Evolutionary conservation across 176 grass and related monocot species (phyloP).

Genomic region (sorghum (Sorghum bicolor)): DNA sequence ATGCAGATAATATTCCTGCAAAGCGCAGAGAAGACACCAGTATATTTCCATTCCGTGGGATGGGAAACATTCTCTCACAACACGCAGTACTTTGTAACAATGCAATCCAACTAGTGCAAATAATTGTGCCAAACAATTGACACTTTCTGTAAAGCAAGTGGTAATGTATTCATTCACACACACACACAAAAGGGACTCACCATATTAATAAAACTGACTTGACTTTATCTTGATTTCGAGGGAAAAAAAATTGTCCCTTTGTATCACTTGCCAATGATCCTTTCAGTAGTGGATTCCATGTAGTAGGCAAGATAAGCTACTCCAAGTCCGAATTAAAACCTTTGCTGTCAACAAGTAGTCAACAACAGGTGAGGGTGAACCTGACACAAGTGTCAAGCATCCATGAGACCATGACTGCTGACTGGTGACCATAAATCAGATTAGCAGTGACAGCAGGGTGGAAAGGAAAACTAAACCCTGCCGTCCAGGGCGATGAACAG

Average conservation of each 20-base stretch:
- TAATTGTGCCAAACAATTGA: conserved; percentile 21
- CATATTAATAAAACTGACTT: neutral
- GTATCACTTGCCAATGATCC: neutral
- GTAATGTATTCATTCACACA: neutral
- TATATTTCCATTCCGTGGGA: neutral
- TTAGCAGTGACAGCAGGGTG: neutral
- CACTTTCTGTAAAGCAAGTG: conserved; percentile 12
- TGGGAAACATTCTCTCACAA: neutral
- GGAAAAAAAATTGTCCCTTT: neutral
- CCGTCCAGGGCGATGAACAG: conserved; percentile 24
- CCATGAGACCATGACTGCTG: no score
- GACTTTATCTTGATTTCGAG: neutral
- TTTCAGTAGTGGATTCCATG: conserved; percentile 19
- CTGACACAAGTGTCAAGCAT: neutral
- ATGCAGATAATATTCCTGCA: neutral
- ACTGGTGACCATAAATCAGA: conserved; percentile 4
- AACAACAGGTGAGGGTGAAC: neutral
- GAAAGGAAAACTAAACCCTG: neutral
- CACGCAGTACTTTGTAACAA: neutral
- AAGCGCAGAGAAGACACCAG: neutral
- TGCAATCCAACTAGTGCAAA: conserved; percentile 11
- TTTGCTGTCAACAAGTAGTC: conserved; percentile 4
- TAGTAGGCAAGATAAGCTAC: neutral
- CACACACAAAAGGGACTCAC: neutral
- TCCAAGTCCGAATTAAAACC: neutral